Evolutionary conservation across 257 asterid species (phyloP).

Genomic region (Penstemon barbatus): DNA sequence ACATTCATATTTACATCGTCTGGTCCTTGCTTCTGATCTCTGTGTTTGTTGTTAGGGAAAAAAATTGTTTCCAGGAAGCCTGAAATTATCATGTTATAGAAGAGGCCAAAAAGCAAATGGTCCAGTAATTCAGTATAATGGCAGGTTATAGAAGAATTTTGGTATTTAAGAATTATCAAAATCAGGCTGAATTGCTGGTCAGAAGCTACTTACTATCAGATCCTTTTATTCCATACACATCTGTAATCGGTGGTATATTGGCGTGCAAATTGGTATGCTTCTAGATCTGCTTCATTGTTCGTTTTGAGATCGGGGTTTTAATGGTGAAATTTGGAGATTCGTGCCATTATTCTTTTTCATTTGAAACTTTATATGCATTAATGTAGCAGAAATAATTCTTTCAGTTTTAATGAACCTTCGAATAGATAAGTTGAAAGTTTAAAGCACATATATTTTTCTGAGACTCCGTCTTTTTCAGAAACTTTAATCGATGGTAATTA

Average conservation of each 20-base stretch:
- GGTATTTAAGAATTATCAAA: constrained; percentile 65
- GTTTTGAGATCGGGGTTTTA: constrained; percentile 20
- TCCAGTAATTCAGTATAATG: constrained; percentile 47
- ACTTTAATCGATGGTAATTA: constrained; percentile 23
- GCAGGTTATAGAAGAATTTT: constrained; percentile 56
- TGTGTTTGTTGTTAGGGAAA: constrained; percentile 3
- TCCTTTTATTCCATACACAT: constrained; percentile 78
- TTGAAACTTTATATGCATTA: constrained; percentile 2
- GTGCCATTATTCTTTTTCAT: constrained; percentile 3
- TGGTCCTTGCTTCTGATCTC: neutral
- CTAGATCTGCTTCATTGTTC: constrained; percentile 12
- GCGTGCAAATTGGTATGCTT: constrained; percentile 80
- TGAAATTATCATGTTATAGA: constrained; percentile 41
- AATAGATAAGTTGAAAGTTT: neutral
- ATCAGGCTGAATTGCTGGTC: constrained; percentile 71
- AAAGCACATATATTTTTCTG: neutral
- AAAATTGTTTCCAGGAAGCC: constrained; percentile 37
- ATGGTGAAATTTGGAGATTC: constrained; percentile 10
- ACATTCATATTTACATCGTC: too few relatives aligned
- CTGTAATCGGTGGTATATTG: constrained; percentile 70
- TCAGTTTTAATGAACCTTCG: neutral
- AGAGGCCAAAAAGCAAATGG: constrained; percentile 30
- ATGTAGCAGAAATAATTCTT: constrained; percentile 1
- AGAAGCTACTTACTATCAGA: constrained; percentile 78
- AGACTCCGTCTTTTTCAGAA: neutral